Conservation (phyloP, 2,329 filamentous ascomycete species). For the Eutypa lata region DNA sequence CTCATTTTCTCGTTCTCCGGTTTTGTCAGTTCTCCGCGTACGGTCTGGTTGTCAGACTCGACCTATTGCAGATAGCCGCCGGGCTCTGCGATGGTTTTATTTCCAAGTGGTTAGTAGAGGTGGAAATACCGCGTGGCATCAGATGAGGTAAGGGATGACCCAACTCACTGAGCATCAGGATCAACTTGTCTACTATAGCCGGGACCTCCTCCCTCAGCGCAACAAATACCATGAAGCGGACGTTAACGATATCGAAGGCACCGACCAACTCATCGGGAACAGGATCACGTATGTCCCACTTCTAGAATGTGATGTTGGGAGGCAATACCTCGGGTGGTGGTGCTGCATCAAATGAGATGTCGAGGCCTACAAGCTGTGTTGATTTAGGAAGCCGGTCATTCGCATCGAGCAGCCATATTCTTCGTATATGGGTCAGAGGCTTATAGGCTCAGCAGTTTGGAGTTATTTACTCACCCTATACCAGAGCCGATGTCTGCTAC, state of each 20-base stretch:
- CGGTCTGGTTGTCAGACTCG: constrained; percentile 7
- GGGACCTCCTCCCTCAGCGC: constrained; percentile 9
- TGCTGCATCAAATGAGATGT: constrained; percentile 19
- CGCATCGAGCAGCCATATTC: constrained; percentile 3
- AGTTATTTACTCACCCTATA: constrained; percentile 9
- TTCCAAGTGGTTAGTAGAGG: background rate
- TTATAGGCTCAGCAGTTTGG: background rate
- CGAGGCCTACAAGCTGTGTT: constrained; percentile 16
- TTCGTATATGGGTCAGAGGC: background rate
- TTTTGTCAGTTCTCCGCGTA: constrained; percentile 8
- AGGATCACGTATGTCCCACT: constrained; percentile 12
- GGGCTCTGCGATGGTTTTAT: constrained; percentile 7
- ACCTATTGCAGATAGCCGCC: constrained; percentile 19
- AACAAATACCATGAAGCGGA: constrained; percentile 17
- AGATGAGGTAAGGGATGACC: background rate
- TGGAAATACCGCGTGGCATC: background rate
- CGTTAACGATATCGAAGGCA: constrained; percentile 17
- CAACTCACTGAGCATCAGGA: constrained; percentile 15
- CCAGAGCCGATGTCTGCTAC: constrained; percentile 19
- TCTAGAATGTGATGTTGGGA: constrained; percentile 9
- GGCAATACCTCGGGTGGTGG: constrained; percentile 14
- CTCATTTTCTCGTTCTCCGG: constrained; percentile 3
- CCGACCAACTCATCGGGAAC: constrained; percentile 16
- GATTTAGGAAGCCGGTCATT: constrained; percentile 2
- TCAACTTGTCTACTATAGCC: constrained; percentile 7